Evolutionary conservation across 2,329 filamentous ascomycete species (phyloP), one percentile per base, ranked within the genome.

Genomic region (Alternaria longipes): DNA sequence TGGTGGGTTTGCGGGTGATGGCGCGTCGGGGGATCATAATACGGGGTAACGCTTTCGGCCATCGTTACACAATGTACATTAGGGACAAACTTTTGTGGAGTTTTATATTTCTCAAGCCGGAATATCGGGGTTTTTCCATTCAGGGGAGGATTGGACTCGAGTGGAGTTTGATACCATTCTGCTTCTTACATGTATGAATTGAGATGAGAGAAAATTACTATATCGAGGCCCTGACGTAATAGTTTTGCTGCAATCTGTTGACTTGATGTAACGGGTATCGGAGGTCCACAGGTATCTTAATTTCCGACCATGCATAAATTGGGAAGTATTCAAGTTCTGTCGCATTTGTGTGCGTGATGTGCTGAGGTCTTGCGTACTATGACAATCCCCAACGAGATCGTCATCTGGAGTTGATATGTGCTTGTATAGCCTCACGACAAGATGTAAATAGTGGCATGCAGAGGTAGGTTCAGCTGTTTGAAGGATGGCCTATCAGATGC

Each of bases 1-100:
- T n/a, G 40, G 40, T 1, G 51, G 38, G 1, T 52, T 66, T 47
- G 59, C 55, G 18, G 54, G 54, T 9, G 41, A 54, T 20, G 49
- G 50, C 24, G 49, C 46, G 16, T 34, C 59, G 6, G 49, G 59
- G 1, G 38, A 20, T 24, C 49, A 58, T 20, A 14, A 45, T 32
- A n/a, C 42, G 12, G 49, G 53, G 2, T 60, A 38, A 58, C 1
- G 4, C 8, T 41, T 30, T 20, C 18, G 2, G 16, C 1, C 20
- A 14, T 8, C 2, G 20, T 38, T n/a, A 49, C 14, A 38, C 1
- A 36, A 28, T 50, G 20, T 38, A 38, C 32, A 50, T 22, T 50
- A 50, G 30, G 22, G 20, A 30, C 30, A 50, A 38, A 16, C 24
- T 7, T 24, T 32, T 38, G 20, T 36, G 46, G 32, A 38, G 14